Base-by-base conservation (phyloP, 768 basidiomycete species). In the Goffeauzyma gilvescens region DNA sequence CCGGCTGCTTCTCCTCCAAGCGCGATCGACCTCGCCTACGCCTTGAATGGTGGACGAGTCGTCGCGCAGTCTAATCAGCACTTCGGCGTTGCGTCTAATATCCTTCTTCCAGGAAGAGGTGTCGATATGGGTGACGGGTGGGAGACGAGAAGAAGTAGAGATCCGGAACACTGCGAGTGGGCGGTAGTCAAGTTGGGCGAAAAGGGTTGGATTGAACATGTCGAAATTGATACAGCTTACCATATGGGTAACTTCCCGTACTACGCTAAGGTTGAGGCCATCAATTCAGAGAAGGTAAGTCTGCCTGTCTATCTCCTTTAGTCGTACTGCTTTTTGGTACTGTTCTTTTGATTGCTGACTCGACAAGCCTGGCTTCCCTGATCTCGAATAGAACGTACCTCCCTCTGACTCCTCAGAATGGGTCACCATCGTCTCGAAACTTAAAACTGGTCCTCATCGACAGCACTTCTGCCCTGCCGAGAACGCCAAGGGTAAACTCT, bases 221-320 rank as follows among this genome's bases (percentile, higher is more conserved):
- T 77, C 22, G 83, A 89, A 54, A 76, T 98, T 50, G 93, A 98
- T 63, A 96, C 93, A 0, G 76, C 79, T 4, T 79, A 89, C 67
- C 96, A 93, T 67, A 84, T 81, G 60, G 93, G 90, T 18, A 95
- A 95, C 62, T 95, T 82, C 57, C 90, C 90, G 8, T 20, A 84
- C 54, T 79, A 76, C 46, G 81, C 79, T 58, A 82, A 86, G 54
- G 55, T 89, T 15, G 76, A 80, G 57, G 85, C 75, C 12, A 63
- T 67, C 44, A 45, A 48, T 38, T 66, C 60, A 32, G 32, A 45
- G 39, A 59, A 64, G 61, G 58, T 73, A 50, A 33, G 63, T 55
- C 13, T 12, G n/a, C n/a, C 25, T 50, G 59, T 30, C 61, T 58
- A 20, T 13, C 20, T 26, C n/a, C n/a, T n/a, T n/a, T n/a, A n/a